Evolutionary conservation across 352 stramenopile genomes (phyloP).

Genomic region (Plasmopara viticola): DNA sequence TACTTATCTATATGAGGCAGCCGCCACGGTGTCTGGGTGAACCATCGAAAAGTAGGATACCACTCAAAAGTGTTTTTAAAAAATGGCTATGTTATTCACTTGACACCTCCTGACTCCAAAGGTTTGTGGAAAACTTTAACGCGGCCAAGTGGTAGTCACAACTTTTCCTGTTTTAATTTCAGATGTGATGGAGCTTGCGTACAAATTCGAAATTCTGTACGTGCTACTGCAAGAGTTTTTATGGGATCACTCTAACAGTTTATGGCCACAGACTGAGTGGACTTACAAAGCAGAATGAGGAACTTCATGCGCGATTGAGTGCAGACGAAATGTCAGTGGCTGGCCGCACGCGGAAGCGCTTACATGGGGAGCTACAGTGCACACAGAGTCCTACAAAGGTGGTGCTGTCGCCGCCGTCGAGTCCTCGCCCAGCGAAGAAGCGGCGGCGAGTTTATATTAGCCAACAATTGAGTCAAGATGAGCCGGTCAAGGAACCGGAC

Average conservation of each 20-base stretch:
- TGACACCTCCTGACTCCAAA: slow-evolving; percentile 32
- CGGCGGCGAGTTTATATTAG: slow-evolving; percentile 1
- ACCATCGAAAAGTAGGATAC: slow-evolving; percentile 33
- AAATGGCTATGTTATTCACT: slow-evolving; percentile 40
- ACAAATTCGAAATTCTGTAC: slow-evolving; percentile 59
- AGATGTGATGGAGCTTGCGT: slow-evolving; percentile 28
- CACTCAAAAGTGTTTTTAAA: slow-evolving; percentile 19
- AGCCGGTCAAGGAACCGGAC: slow-evolving; percentile 7
- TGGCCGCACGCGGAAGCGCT: slow-evolving; percentile 19
- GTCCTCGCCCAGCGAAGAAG: slow-evolving; percentile 19
- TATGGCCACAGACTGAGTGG: slow-evolving; percentile 18
- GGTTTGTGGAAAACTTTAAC: slow-evolving; percentile 2
- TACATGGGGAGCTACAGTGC: slow-evolving; percentile 22
- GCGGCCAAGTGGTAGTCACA: too few species aligned
- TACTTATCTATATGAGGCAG: slow-evolving; percentile 16
- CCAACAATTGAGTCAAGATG: slow-evolving; percentile 9
- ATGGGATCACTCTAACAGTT: neutral
- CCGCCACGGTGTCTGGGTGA: slow-evolving; percentile 50
- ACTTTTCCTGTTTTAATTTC: neutral
- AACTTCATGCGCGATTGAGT: slow-evolving; percentile 16
- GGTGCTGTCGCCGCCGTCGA: slow-evolving; percentile 5
- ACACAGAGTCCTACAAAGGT: slow-evolving; percentile 22
- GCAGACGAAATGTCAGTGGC: slow-evolving; percentile 20
- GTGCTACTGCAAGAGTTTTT: slow-evolving; percentile 9
- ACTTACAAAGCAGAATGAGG: slow-evolving; percentile 16